Base-by-base conservation (phyloP, 192 early-diverging fungal genomes). In the Coemansia sp. region DNA sequence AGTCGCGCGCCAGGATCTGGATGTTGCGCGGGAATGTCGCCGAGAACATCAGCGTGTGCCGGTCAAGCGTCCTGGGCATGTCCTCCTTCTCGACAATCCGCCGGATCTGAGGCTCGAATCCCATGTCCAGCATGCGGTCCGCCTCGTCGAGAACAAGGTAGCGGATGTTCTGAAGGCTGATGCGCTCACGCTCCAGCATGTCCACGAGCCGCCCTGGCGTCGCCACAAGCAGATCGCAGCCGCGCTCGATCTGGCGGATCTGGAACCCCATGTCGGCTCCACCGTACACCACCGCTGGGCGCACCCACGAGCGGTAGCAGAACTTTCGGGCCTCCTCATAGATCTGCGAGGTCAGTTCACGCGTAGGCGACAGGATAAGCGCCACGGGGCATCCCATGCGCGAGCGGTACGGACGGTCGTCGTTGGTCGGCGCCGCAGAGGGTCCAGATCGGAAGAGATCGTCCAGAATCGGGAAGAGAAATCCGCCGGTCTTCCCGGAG, bases 51-150 rank as follows among this genome's bases (percentile, higher is more conserved):
- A 97, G 87, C 9, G 96, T 99, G 62, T 93, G 93, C 60, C 94
- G 85, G 52, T 82, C 65, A 53, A 79, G 62, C 14, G 95, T 87
- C 48, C 79, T 81, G 13, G 86, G 83, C 78, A 96, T 86, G 65
- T 94, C 91, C 75, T 90, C 88, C 67, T 84, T 63, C 62, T 85
- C 88, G 22, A 98, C 91, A 62, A 99, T 93, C 49, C 87, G 78
- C 48, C 97, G 86, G 61, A 99, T 93, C 69, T 94, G 89, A 13
- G 87, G 84, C 83, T 96, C 97, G 73, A 99, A 99, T 56, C 96
- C 96, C 95, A 98, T 98, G 73, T 97, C 96, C 73, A 99, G 84
- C 92, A 95, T 95, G 50, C 93, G 90, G 74, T 92, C 91, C n/a
- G 92, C 92, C 71, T 94, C 92, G 75, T 94, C 92, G 45, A 93